Percentiles rank a stretch among this genome's conserved stretches.
phyloP scores from a whole-genome alignment of 441 rosid species.

The Pelargonium fulgidum region DNA sequence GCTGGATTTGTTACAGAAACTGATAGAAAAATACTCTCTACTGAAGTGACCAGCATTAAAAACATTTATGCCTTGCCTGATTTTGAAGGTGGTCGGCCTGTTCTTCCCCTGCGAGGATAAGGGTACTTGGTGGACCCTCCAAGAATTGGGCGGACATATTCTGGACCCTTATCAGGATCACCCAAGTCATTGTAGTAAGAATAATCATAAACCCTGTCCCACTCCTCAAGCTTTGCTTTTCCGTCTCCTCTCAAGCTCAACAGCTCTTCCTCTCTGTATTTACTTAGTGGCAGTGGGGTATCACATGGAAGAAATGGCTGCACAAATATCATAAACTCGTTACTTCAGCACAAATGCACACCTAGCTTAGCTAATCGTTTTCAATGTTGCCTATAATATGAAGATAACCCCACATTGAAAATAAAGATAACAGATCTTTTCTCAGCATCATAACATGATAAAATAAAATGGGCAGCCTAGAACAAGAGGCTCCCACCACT shows the following conservation, averaged over 20 bases:
- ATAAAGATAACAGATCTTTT: too few species aligned
- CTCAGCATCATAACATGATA: too few species aligned
- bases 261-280: constrained; percentile 47
- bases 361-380: not conserved
- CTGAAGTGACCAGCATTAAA: too few species aligned
- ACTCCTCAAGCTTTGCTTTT: constrained; percentile 44
- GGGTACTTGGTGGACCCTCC: constrained; percentile 44
- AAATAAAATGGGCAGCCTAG: too few species aligned
- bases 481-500: too few species aligned
- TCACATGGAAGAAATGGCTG: constrained; percentile 51
- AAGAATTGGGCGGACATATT: constrained; percentile 36
- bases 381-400: not conserved
- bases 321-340: constrained; percentile 20
- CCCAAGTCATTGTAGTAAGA: constrained; percentile 54
- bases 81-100: constrained; percentile 46
- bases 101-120: constrained; percentile 83
- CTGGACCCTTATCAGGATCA: constrained; percentile 34
- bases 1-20: too few species aligned
- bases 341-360: not conserved
- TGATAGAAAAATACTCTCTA: too few species aligned
- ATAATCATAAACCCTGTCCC: constrained; percentile 61
- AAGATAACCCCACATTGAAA: not conserved
- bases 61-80: constrained; percentile 27
- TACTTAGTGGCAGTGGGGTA: constrained; percentile 42
- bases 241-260: constrained; percentile 47